Evolutionary conservation across 2,329 filamentous ascomycete genomes (phyloP).

Genomic region (Iodosphaeria phyllophila): DNA sequence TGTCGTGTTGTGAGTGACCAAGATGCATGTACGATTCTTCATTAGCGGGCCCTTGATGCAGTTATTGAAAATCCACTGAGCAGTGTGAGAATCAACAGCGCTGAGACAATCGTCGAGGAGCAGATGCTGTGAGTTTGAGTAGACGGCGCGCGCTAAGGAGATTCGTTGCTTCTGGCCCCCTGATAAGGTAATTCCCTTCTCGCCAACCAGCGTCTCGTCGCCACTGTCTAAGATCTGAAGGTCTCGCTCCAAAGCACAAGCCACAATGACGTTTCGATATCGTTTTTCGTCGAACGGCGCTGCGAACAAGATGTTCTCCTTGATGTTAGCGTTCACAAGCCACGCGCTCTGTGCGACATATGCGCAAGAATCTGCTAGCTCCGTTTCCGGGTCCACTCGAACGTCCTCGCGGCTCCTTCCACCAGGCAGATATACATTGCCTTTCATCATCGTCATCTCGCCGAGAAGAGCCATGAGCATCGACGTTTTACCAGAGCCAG

Average conservation of each 20-base stretch:
- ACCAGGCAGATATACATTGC: conserved; percentile 69
- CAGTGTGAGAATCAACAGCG: conserved; percentile 92
- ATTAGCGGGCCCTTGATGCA: conserved; percentile 82
- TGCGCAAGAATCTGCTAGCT: conserved; percentile 76
- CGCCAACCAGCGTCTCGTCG: conserved; percentile 84
- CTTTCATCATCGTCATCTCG: conserved; percentile 79
- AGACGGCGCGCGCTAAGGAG: conserved; percentile 89
- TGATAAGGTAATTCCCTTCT: conserved; percentile 92
- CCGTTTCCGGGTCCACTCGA: conserved; percentile 62
- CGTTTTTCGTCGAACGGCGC: conserved; percentile 61
- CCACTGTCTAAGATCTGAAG: conserved; percentile 82
- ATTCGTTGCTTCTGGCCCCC: conserved; percentile 97
- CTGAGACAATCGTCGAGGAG: conserved; percentile 90
- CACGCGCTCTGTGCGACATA: conserved; percentile 96
- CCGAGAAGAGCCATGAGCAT: conserved; percentile 88
- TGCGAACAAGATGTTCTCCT: conserved; percentile 88
- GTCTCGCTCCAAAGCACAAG: conserved; percentile 81
- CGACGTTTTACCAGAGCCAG: conserved; percentile 89
- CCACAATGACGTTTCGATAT: conserved; percentile 75
- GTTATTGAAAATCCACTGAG: conserved; percentile 94
- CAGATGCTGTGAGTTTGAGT: conserved; percentile 80
- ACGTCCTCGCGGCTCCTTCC: conserved; percentile 75
- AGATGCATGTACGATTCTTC: conserved; percentile 72
- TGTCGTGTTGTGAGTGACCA: conserved; percentile 91
- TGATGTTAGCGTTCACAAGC: conserved; percentile 90